Conservation (phyloP, 1,139 yeast species). For the Hanseniaspora sp. region DNA sequence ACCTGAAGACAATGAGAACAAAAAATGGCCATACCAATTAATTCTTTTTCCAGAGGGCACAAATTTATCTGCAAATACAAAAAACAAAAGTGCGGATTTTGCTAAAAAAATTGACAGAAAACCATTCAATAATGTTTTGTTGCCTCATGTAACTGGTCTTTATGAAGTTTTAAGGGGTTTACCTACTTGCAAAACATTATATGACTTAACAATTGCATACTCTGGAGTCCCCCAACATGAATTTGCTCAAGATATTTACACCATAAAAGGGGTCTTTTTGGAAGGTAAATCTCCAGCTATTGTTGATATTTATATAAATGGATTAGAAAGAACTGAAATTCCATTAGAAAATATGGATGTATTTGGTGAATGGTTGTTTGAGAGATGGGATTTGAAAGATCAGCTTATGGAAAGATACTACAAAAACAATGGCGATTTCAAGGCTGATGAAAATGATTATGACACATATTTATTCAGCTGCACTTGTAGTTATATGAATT, state of each 20-base stretch:
- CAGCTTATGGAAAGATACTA: constrained; percentile 44
- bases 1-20: constrained; percentile 33
- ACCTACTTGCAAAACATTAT: constrained; percentile 53
- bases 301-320: constrained; percentile 54
- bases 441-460: constrained; percentile 18
- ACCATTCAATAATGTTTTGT: constrained; percentile 51
- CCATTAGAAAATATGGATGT: constrained; percentile 51
- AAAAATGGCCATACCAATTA: constrained; percentile 41
- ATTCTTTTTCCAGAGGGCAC: constrained; percentile 93
- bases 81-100: constrained; percentile 44
- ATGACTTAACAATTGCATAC: constrained; percentile 79
- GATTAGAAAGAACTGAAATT: constrained; percentile 48
- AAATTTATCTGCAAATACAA: constrained; percentile 59
- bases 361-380: constrained; percentile 67
- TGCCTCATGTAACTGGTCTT: constrained; percentile 77
- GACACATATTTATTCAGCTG: constrained; percentile 20
- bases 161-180: constrained; percentile 54
- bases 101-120: constrained; percentile 40
- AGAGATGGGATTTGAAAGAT: constrained; percentile 76
- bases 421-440: constrained; percentile 47
- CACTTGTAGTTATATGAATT: constrained; percentile 18
- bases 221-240: constrained; percentile 51
- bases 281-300: constrained; percentile 60
- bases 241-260: constrained; percentile 69
- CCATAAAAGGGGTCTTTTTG: constrained; percentile 53